These are phyloP conservation scores for Exophiala oligosperma DNA, from an alignment of 2,329 filamentous ascomycete species.

Conservation along the genomic window DNA sequence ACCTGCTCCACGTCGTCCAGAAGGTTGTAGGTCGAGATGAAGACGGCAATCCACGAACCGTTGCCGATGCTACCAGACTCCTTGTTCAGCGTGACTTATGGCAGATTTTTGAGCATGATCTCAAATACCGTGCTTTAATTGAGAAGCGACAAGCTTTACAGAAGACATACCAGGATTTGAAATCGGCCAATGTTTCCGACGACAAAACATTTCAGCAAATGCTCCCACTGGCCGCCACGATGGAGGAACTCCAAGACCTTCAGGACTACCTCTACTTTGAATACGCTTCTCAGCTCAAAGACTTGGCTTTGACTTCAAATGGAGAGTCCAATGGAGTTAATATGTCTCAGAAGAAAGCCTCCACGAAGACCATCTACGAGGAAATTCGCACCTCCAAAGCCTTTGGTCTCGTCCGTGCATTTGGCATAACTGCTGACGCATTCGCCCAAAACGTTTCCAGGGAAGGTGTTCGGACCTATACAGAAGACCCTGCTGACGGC, in stretches of 20 bases:
- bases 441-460: constrained; percentile 84
- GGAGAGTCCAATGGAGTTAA: constrained; percentile 63
- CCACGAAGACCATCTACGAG: constrained; percentile 77
- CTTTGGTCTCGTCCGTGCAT: constrained; percentile 80
- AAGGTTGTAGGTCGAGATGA: constrained; percentile 64
- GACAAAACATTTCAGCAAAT: constrained; percentile 81
- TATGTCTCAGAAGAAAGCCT: constrained; percentile 77
- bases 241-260: constrained; percentile 94
- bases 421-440: constrained; percentile 85
- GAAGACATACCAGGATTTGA: constrained; percentile 74
- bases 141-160: constrained; percentile 89
- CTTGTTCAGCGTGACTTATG: constrained; percentile 91
- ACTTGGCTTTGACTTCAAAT: constrained; percentile 65
- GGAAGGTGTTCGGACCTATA: constrained; percentile 73
- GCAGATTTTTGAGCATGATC: constrained; percentile 90
- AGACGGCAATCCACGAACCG: constrained; percentile 66
- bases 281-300: constrained; percentile 80
- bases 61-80: constrained; percentile 78
- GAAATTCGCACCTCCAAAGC: constrained; percentile 77
- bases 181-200: constrained; percentile 62
- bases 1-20: constrained; percentile 85
- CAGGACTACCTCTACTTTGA: constrained; percentile 97
- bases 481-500: constrained; percentile 77
- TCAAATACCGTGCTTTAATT: constrained; percentile 89
- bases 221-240: constrained; percentile 74